Conservation (phyloP, 73 alveolate genomes). For the Paramecium tetraurelia region DNA sequence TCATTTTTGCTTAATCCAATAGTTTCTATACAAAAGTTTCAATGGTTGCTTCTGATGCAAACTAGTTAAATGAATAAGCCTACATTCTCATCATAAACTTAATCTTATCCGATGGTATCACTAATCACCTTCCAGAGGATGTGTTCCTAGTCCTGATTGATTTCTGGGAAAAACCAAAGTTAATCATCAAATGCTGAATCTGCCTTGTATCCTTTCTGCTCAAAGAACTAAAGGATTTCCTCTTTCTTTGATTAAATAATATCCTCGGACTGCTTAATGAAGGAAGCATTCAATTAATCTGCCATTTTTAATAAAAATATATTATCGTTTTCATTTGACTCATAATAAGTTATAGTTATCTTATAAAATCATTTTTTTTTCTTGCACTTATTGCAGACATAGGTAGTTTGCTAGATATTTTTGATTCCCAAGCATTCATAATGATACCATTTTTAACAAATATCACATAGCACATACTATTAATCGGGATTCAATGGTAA, state of each 20-base stretch:
- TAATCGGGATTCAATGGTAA: slow-evolving; percentile 88
- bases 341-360: not conserved
- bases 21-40: not conserved
- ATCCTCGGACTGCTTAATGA: slow-evolving; percentile 23
- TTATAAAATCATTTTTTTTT: not conserved
- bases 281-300: slow-evolving; percentile 18
- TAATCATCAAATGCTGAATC: not conserved
- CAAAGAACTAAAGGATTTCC: slow-evolving; percentile 31
- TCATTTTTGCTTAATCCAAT: slow-evolving; percentile 5
- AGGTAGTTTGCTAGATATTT: not conserved
- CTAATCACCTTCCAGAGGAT: slow-evolving; percentile 15
- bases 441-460: slow-evolving; percentile 85
- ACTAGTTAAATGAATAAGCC: not conserved
- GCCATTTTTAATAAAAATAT: not conserved
- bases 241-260: not conserved
- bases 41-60: slow-evolving; percentile 21
- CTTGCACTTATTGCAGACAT: not conserved
- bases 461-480: slow-evolving; percentile 80
- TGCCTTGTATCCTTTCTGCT: slow-evolving; percentile 7
- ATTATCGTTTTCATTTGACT: not conserved
- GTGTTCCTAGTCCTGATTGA: slow-evolving; percentile 5
- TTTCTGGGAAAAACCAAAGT: slow-evolving; percentile 28
- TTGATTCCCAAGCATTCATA: slow-evolving; percentile 74
- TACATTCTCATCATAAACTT: slow-evolving; percentile 25
- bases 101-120: not conserved